Evolutionary conservation across 1,284 basidiomycete genomes (phyloP), one percentile per base, ranked within the genome.

Genomic region (Flammula alnicola): DNA sequence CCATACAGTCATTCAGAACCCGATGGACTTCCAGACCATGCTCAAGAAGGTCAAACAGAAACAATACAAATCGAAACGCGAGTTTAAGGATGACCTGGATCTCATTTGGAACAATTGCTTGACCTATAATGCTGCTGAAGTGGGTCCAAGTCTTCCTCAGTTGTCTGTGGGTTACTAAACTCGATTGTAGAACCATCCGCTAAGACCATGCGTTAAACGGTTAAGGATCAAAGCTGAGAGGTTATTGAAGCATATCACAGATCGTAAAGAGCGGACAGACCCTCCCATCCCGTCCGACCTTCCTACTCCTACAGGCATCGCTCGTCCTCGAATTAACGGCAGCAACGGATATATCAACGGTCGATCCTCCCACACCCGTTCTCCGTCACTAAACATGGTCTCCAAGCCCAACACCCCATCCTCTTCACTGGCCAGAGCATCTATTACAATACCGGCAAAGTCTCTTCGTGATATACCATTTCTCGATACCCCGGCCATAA

Each of bases 81-180:
- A 96, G 63, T 99, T 99, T 69, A 87, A 88, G 55, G 86, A 90
- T 54, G 97, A 99, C 70, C 75, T 99, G 36, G 91, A 96, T 60
- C 81, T 97, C 54, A 98, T 99, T 60, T 99, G 96, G 96, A 84
- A 87, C 46, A 99, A 99, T 63, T 98, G 96, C 68, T 81, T 91
- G 59, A 83, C 81, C 9, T 99, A 98, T 71, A 99, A 99, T 67
- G 87, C 89, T 19, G 82, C 86, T 12, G 90, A 93, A 70, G 95
- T 93, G 60, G 52, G 84, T 76, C n/a, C 1, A 38, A 25, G 23
- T 14, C 23, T 43, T 10, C 12, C 11, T 23, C 23, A 25, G 20
- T 5, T 26, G 16, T 25, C 23, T 41, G 8, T 19, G 16, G 32
- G 32, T 36, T 48, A 22, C 20, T 37, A 20, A 23, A 29, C 32